phyloP scores from a whole-genome alignment of 345 rosid genomes.

The Camelina neglecta region DNA sequence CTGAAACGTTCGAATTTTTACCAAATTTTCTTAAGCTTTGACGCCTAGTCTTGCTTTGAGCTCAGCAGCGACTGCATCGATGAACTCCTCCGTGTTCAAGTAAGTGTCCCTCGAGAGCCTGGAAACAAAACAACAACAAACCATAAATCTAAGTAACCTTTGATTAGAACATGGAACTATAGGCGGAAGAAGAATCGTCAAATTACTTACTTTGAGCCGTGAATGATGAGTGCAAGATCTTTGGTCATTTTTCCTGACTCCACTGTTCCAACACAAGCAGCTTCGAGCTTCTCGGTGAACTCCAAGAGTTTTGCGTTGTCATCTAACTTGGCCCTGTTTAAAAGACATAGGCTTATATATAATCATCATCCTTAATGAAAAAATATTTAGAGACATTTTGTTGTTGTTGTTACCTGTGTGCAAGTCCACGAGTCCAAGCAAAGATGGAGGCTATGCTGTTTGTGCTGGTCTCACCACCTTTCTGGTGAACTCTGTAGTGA shows the following conservation, averaged over 20 bases:
- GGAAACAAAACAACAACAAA: background rate
- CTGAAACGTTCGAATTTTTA: background rate
- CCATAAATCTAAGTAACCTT: background rate
- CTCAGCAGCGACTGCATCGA: slow-evolving; percentile 88
- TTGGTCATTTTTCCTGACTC: slow-evolving; percentile 99
- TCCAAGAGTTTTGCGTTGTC: slow-evolving; percentile 77
- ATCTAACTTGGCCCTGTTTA: slow-evolving; percentile 88
- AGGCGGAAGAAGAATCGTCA: background rate
- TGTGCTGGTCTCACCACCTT: slow-evolving; percentile 99
- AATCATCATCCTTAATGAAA: background rate
- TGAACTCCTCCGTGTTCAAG: slow-evolving; percentile 94
- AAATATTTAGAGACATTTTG: background rate
- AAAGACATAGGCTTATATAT: slow-evolving; percentile 1
- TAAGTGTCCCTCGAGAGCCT: slow-evolving; percentile 79
- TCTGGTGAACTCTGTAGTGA: slow-evolving; percentile 97
- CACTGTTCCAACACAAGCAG: slow-evolving; percentile 81
- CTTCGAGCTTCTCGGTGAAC: slow-evolving; percentile 90
- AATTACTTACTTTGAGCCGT: slow-evolving; percentile 76
- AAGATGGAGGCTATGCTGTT: slow-evolving; percentile 99
- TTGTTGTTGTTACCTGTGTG: slow-evolving; percentile 67
- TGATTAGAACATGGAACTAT: background rate
- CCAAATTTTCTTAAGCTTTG: slow-evolving; percentile 42
- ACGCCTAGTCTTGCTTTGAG: slow-evolving; percentile 63
- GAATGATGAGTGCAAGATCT: slow-evolving; percentile 89
- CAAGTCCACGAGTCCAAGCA: slow-evolving; percentile 98